A percentile compares a stretch with the other conserved stretches of the same genome.
Conservation (phyloP, 768 basidiomycete genomes). For the Boletus sp. region DNA sequence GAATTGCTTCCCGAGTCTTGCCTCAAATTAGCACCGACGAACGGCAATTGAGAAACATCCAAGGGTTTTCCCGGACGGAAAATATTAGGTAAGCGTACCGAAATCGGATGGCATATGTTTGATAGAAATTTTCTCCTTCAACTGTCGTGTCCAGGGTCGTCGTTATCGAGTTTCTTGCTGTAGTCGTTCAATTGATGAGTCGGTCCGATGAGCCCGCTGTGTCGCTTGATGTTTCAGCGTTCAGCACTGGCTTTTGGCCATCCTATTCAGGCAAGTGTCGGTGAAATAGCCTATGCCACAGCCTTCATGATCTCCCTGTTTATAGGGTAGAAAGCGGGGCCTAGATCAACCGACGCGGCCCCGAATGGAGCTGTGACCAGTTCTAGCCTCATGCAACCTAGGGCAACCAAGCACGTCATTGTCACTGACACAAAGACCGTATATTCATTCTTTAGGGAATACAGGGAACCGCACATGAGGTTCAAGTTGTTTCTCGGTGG, state of each 20-base stretch:
- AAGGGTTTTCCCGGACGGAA: background rate
- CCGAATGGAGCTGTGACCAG: background rate
- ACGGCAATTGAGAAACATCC: background rate
- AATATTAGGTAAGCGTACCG: too few relatives aligned
- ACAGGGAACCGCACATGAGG: too few relatives aligned
- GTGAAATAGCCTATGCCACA: background rate
- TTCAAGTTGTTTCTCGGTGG: background rate
- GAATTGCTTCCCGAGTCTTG: conserved; percentile 12
- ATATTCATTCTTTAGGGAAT: too few relatives aligned
- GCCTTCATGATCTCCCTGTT: too few relatives aligned
- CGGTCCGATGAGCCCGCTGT: background rate
- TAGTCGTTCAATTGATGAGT: background rate
- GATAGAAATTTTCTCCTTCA: background rate
- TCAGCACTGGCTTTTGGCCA: background rate
- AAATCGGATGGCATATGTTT: background rate
- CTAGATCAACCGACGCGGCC: background rate
- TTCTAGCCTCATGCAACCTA: too few relatives aligned
- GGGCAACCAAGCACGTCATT: background rate
- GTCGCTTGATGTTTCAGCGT: background rate
- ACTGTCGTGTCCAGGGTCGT: too few relatives aligned
- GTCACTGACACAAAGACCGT: too few relatives aligned
- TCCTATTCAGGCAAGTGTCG: background rate
- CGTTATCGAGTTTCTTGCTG: background rate
- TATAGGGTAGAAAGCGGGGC: background rate
- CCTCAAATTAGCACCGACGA: conserved; percentile 2